A percentile compares a stretch with the other conserved stretches of the same genome.
Evolutionary conservation across 768 basidiomycete genomes (phyloP).

Genomic region (Mycena capillaripes): DNA sequence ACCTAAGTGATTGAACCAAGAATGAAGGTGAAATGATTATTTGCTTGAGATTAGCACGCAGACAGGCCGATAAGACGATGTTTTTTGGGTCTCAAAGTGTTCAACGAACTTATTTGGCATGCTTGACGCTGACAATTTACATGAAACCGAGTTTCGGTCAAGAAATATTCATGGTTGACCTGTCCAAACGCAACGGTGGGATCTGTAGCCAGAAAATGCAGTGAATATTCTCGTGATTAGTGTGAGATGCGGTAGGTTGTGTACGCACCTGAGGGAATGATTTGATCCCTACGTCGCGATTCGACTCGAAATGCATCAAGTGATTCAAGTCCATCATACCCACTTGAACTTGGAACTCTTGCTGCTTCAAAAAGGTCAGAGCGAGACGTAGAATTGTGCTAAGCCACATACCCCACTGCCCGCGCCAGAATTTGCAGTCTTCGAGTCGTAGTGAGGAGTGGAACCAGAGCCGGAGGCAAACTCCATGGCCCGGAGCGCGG

Average conservation of each 20-base stretch:
- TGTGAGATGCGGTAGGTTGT: constrained; percentile 16
- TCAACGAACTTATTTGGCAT: constrained; percentile 10
- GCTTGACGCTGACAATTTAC: constrained; percentile 9
- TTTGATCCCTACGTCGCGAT: constrained; percentile 21
- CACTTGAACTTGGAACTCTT: constrained; percentile 16
- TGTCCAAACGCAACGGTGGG: constrained; percentile 11
- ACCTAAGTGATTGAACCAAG: too few relatives aligned
- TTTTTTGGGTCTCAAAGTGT: constrained; percentile 13
- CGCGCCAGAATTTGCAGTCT: constrained; percentile 12
- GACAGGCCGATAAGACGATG: not conserved
- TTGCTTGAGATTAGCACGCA: too few relatives aligned
- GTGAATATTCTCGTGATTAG: constrained; percentile 17
- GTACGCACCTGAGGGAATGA: constrained; percentile 17
- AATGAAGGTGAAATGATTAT: too few relatives aligned
- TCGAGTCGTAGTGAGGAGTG: constrained; percentile 14
- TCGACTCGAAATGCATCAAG: constrained; percentile 17
- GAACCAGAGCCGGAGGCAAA: constrained; percentile 16
- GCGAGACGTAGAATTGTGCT: constrained; percentile 16
- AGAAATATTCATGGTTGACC: constrained; percentile 7
- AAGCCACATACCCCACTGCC: constrained; percentile 13
- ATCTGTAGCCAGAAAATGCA: constrained; percentile 17
- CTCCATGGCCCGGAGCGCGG: constrained; percentile 15
- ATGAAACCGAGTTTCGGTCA: constrained; percentile 18
- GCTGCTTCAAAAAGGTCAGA: constrained; percentile 14
- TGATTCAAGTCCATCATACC: constrained; percentile 15